These are phyloP conservation scores for Phytopythium oedochilum DNA, from an alignment of 352 stramenopile genomes.

Conservation along the genomic window DNA sequence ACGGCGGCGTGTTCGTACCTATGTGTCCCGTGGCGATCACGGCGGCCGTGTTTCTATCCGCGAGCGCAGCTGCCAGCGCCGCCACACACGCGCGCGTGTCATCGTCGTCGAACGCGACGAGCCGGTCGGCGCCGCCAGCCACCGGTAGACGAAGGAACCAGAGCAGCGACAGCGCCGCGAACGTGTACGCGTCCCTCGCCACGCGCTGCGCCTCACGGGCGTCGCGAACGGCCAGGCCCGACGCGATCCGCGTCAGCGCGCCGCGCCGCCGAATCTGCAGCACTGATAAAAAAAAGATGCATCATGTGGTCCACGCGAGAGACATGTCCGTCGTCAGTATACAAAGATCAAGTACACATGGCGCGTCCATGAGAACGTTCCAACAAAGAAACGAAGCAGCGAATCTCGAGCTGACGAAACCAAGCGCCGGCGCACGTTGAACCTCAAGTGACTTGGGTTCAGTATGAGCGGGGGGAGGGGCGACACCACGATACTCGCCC, in stretches of 20 bases:
- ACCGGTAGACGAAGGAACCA: slow-evolving; percentile 43
- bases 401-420: background rate
- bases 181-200: slow-evolving; percentile 20
- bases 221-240: slow-evolving; percentile 13
- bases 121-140: background rate
- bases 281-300: no score
- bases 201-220: slow-evolving; percentile 11
- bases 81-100: slow-evolving; percentile 8
- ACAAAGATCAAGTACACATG: background rate
- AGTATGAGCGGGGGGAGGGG: background rate
- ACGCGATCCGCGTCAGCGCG: slow-evolving; percentile 26
- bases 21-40: slow-evolving; percentile 44
- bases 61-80: slow-evolving; percentile 6
- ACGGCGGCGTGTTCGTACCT: slow-evolving; percentile 10
- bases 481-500: background rate
- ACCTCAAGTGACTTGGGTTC: background rate
- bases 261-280: slow-evolving; percentile 37
- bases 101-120: slow-evolving; percentile 10
- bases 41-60: slow-evolving; percentile 16
- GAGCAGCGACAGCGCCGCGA: slow-evolving; percentile 31
- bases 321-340: background rate
- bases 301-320: background rate
- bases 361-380: slow-evolving; percentile 2
- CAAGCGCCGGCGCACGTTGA: background rate
- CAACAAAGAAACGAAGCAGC: slow-evolving; percentile 7